A percentile compares a stretch with the other conserved stretches of the same genome.
Conservation (phyloP, 2,329 filamentous ascomycete genomes). For the Hawksworthiomyces lignivorus region DNA sequence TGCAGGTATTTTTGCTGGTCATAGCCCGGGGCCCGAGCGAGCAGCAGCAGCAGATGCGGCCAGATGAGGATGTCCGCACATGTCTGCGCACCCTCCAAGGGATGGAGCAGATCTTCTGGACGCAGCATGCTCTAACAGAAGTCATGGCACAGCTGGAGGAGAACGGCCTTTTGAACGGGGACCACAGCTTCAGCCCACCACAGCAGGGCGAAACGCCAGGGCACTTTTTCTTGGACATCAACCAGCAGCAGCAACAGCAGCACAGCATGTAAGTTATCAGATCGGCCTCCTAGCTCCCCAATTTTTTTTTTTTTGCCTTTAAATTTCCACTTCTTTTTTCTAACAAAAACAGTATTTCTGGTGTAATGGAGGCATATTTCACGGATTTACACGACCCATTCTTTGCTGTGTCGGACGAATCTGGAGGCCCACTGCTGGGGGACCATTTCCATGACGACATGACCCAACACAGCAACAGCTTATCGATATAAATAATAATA, state of each 20-base stretch:
- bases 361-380: conserved; percentile 17
- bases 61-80: conserved; percentile 11
- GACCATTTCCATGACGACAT: conserved; percentile 9
- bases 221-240: conserved; percentile 15
- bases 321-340: not conserved
- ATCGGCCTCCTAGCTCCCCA: not conserved
- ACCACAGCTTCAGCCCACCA: conserved; percentile 16
- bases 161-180: conserved; percentile 16
- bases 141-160: conserved; percentile 20
- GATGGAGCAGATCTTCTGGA: conserved; percentile 22
- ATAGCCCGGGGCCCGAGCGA: conserved; percentile 2
- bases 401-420: conserved; percentile 11
- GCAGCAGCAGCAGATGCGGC: not conserved
- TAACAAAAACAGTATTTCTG: conserved; percentile 6
- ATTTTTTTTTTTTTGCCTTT: not conserved
- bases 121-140: conserved; percentile 17
- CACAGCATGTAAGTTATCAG: conserved; percentile 3
- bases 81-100: conserved; percentile 18
- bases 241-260: conserved; percentile 13
- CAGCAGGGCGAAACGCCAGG: conserved; percentile 12
- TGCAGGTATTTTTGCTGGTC: conserved; percentile 21
- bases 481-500: not conserved
- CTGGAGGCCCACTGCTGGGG: conserved; percentile 4
- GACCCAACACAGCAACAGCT: not conserved
- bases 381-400: conserved; percentile 15